phyloP scores from a whole-genome alignment of 176 grass and related monocot genomes.

The Triticum aestivum region DNA sequence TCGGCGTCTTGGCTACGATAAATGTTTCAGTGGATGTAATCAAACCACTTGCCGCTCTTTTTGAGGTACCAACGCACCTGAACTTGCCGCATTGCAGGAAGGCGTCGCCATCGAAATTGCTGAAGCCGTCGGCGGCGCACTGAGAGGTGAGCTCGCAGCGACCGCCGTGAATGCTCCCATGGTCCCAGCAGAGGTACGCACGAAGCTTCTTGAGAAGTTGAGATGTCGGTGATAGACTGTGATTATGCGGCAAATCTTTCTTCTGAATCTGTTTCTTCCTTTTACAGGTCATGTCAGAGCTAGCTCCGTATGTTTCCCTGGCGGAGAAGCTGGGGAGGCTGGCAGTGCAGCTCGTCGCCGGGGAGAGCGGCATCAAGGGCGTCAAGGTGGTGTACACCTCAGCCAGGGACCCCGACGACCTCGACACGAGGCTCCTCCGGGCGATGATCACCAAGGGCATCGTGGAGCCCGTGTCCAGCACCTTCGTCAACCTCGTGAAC shows the following conservation, averaged over 20 bases:
- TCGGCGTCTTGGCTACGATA: conserved; percentile 32
- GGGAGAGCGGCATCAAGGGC: conserved; percentile 75
- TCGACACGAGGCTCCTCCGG: conserved; percentile 87
- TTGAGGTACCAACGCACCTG: conserved; percentile 19
- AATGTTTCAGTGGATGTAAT: neutral
- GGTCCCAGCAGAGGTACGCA: conserved; percentile 81
- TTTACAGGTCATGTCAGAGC: conserved; percentile 71
- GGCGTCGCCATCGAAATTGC: conserved; percentile 94
- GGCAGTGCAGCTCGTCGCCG: conserved; percentile 85
- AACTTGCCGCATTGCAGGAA: conserved; percentile 55
- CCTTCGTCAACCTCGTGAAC: conserved; percentile 83
- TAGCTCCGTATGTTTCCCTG: conserved; percentile 78
- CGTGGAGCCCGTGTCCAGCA: conserved; percentile 82
- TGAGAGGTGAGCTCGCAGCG: conserved; percentile 79
- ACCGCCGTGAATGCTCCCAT: conserved; percentile 97
- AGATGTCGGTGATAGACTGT: neutral
- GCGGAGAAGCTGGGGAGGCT: conserved; percentile 94
- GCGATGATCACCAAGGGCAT: conserved; percentile 93
- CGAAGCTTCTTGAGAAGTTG: conserved; percentile 4
- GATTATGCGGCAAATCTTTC: neutral
- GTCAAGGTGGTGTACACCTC: conserved; percentile 89
- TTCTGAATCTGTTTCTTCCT: neutral
- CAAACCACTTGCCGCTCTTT: neutral
- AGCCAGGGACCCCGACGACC: conserved; percentile 56
- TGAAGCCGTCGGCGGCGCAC: conserved; percentile 75